Evolutionary conservation across 108 stramenopile species (phyloP), one percentile per base, ranked within the genome.

Genomic region (Chaetoceros muelleri): DNA sequence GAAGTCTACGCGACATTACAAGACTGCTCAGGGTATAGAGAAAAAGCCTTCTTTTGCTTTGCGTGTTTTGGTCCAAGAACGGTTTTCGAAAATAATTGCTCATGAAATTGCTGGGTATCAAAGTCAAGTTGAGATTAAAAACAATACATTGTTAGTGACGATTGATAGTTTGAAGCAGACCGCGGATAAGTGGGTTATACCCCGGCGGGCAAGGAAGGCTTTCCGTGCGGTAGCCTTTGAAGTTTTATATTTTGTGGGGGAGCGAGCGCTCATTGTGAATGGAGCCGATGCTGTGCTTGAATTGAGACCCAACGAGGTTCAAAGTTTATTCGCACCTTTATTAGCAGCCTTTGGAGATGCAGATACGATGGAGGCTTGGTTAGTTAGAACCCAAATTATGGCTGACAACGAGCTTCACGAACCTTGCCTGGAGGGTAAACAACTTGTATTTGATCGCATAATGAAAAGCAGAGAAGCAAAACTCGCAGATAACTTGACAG

Each of bases 271-370:
- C 23, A 80, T 88, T 27, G 76, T 74, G 0, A 58, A 75, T 49
- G 91, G 91, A 19, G 85, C 76, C 8, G 83, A 85, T 53, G 86
- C 86, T 17, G 49, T 92, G 48, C 71, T 73, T 44, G 76, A 70
- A 10, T 57, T 92, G 48, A 72, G 79, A 51, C 84, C 83, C 2
- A 60, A 85, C 19, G 91, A 88, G 54, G 80, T 84, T 50, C 81
- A 82, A 48, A 70, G 71, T 16, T 64, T 93, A 52, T 89, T 93
- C 53, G 73, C 80, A 7, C 78, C 91, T 0, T 62, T 93, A 23
- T 58, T 93, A 20, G 91, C 91, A 2, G 81, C 81, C 5, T 76
- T 93, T 76, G 91, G 87, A 23, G 82, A 86, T 69, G 86, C 78
- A 34, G 71, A 69, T 10, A 71, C 79, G 0, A 92, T 92, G 90